Evolutionary conservation across 108 stramenopile genomes (phyloP).

Genomic region (Hondaea fermentalgiana): DNA sequence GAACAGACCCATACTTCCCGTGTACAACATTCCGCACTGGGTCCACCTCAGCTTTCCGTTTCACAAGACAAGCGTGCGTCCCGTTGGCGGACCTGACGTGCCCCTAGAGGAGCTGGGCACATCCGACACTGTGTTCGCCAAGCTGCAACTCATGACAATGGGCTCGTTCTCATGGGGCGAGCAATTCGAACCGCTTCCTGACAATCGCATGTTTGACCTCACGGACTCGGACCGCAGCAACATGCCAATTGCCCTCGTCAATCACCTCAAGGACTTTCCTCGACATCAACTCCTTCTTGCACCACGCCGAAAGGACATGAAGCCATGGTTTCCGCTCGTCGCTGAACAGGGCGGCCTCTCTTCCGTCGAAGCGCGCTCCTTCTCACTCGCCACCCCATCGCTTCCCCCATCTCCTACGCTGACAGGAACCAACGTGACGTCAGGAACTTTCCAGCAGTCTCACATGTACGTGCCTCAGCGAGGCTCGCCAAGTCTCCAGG

Average conservation of each 20-base stretch:
- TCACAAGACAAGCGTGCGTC: background rate
- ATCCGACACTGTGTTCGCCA: background rate
- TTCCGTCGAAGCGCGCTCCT: no score
- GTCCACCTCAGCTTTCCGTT: slow-evolving; percentile 37
- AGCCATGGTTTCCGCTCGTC: background rate
- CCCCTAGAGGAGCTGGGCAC: background rate
- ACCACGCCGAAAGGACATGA: background rate
- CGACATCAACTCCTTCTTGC: background rate
- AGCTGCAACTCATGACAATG: background rate
- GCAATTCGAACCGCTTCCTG: background rate
- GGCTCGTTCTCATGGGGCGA: background rate
- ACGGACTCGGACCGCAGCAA: background rate
- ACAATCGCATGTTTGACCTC: slow-evolving; percentile 1
- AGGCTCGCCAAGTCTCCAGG: background rate
- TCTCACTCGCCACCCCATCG: no score
- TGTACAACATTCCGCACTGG: slow-evolving; percentile 52
- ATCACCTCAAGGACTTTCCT: background rate
- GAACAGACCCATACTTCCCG: background rate
- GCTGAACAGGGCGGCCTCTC: background rate
- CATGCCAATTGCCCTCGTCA: background rate
- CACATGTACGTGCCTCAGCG: background rate
- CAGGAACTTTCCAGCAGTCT: background rate
- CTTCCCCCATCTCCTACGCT: no score
- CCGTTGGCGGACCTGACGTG: background rate
- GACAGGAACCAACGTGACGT: no score